A percentile compares a stretch with the other conserved stretches of the same genome.
These are phyloP conservation scores for Aristolochia californica DNA, from an alignment of 164 flowering plant species.

Conservation along the genomic window DNA sequence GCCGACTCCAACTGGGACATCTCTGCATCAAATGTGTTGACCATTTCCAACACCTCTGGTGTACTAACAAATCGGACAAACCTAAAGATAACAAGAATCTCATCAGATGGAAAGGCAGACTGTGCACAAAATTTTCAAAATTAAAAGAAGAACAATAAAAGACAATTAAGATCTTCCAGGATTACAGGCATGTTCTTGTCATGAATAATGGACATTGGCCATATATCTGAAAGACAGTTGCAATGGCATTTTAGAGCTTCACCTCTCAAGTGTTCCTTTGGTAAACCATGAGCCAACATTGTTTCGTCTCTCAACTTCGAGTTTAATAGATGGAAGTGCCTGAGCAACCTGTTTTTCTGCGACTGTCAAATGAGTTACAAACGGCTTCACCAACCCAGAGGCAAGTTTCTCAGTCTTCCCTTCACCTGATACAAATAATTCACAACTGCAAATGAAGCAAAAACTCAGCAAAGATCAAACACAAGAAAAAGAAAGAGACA, in stretches of 20 bases:
- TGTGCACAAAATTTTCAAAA: no score
- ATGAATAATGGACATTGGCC: no score
- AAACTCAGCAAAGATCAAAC: not conserved
- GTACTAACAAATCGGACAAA: conserved; percentile 70
- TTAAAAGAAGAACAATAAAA: no score
- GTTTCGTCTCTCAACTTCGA: conserved; percentile 48
- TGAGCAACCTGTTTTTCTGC: conserved; percentile 72
- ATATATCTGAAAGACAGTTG: no score
- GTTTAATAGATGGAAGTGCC: conserved; percentile 61
- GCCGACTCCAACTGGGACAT: conserved; percentile 95
- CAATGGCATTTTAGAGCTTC: not conserved
- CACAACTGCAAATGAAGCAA: conserved; percentile 52
- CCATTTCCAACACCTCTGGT: conserved; percentile 82
- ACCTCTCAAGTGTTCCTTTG: conserved; percentile 98
- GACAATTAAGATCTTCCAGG: not conserved
- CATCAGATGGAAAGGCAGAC: no score
- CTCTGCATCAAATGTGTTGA: conserved; percentile 77
- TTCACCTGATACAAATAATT: conserved; percentile 64
- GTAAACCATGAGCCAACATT: conserved; percentile 80
- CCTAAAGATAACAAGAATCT: not conserved
- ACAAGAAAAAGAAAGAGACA: not conserved
- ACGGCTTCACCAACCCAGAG: conserved; percentile 86
- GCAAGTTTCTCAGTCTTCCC: conserved; percentile 84
- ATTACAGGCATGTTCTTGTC: not conserved
- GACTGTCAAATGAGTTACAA: conserved; percentile 67